These are phyloP conservation scores for Fennellomyces sp. DNA, from an alignment of 371 early-diverging fungal genomes.

Conservation along the genomic window DNA sequence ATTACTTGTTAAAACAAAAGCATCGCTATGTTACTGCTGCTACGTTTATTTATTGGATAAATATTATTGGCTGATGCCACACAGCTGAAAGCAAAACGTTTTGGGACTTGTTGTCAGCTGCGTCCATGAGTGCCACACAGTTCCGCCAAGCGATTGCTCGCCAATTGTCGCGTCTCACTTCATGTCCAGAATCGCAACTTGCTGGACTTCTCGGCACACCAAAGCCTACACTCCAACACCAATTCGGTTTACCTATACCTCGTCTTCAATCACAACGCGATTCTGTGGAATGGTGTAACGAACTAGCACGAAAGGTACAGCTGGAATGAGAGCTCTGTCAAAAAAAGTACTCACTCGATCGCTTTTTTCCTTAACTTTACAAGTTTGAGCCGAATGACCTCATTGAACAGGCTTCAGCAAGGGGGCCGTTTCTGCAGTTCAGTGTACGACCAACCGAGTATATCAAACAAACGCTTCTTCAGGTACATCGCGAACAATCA, in stretches of 20 bases:
- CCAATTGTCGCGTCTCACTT: slow-evolving; percentile 15
- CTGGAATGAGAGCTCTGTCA: too few relatives aligned
- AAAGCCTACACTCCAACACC: slow-evolving; percentile 2
- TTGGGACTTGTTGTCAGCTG: too few relatives aligned
- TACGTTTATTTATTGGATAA: too few relatives aligned
- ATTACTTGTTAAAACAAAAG: too few relatives aligned
- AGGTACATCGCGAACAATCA: slow-evolving; percentile 34
- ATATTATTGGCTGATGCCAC: too few relatives aligned
- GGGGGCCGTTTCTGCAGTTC: slow-evolving; percentile 77
- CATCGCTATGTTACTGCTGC: too few relatives aligned
- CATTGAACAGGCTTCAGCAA: slow-evolving; percentile 3
- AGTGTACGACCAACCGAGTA: slow-evolving; percentile 57
- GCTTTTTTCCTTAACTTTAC: neutral
- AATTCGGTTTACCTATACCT: slow-evolving; percentile 22
- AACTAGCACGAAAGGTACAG: slow-evolving; percentile 48
- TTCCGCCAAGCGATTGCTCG: slow-evolving; percentile 23
- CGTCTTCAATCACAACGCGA: slow-evolving; percentile 39
- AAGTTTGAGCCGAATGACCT: slow-evolving; percentile 13
- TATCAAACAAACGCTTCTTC: slow-evolving; percentile 52
- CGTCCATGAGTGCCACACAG: neutral
- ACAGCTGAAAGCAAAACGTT: too few relatives aligned
- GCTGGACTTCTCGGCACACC: slow-evolving; percentile 17
- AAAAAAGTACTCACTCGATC: too few relatives aligned
- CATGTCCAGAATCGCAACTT: slow-evolving; percentile 13
- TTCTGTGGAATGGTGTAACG: slow-evolving; percentile 54